Evolutionary conservation across 176 grass and related monocot species (phyloP).

Genomic region (Phyllostachys edulis): DNA sequence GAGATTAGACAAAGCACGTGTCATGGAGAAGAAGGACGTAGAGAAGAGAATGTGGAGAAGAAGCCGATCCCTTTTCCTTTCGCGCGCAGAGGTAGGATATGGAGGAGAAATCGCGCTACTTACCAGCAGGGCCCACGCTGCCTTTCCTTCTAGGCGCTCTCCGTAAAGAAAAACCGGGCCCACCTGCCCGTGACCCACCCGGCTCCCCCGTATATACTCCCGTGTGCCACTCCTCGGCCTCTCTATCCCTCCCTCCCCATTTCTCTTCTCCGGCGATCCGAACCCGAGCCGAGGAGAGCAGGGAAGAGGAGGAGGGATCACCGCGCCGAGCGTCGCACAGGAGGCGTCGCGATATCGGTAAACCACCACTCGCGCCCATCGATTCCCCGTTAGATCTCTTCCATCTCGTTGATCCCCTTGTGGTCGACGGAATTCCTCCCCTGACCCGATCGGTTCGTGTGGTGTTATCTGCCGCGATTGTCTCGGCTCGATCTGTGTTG

Average conservation of each 20-base stretch:
- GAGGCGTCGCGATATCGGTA: slow-evolving; percentile 34
- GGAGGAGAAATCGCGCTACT: too few relatives aligned
- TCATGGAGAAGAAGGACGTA: too few relatives aligned
- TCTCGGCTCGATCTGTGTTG: background rate
- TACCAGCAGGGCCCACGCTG: background rate
- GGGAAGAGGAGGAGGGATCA: slow-evolving; percentile 26
- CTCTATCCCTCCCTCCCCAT: slow-evolving; percentile 9
- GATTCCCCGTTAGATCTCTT: background rate
- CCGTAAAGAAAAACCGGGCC: slow-evolving; percentile 1
- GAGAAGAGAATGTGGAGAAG: too few relatives aligned
- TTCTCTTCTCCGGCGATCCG: slow-evolving; percentile 31
- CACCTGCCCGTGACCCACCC: slow-evolving; percentile 25
- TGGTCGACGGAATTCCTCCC: background rate
- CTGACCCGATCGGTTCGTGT: background rate
- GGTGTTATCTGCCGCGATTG: background rate
- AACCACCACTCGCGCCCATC: background rate
- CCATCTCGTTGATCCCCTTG: background rate
- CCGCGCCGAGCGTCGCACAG: background rate
- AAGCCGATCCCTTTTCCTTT: too few relatives aligned
- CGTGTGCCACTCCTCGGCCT: background rate
- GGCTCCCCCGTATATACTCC: background rate
- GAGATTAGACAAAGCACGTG: too few relatives aligned
- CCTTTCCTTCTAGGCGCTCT: background rate
- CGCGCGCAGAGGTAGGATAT: too few relatives aligned
- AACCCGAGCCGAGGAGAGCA: slow-evolving; percentile 8